Percentiles rank a stretch among this genome's conserved stretches.
Conservation (phyloP, 208 protist genomes). For the Trypanosoma brucei region DNA sequence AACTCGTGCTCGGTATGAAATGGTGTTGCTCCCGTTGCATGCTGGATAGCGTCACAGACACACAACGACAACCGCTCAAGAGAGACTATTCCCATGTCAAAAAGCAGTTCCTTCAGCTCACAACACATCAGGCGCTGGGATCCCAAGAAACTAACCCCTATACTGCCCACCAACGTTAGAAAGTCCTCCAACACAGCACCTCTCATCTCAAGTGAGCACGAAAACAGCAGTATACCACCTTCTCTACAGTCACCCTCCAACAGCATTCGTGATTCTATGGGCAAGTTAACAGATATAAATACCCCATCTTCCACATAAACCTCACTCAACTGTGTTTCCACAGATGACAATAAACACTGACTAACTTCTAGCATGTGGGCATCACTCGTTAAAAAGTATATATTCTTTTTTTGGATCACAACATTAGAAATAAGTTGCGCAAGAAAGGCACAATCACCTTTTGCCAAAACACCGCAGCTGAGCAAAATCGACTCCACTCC, state of each 20-base stretch:
- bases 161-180: conserved; percentile 3
- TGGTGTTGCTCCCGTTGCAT: conserved; percentile 16
- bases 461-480: conserved; percentile 2
- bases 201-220: conserved; percentile 16
- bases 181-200: conserved; percentile 11
- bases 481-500: conserved; percentile 6
- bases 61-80: conserved; percentile 22
- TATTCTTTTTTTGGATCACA: conserved; percentile 8
- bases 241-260: neutral
- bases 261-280: conserved; percentile 16
- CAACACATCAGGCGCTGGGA: conserved; percentile 13
- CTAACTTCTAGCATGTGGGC: conserved; percentile 5
- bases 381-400: conserved; percentile 15
- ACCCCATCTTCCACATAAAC: conserved; percentile 12
- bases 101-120: conserved; percentile 19
- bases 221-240: conserved; percentile 23
- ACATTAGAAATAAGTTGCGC: conserved; percentile 8
- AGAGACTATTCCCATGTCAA: conserved; percentile 20
- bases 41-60: conserved; percentile 3
- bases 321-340: neutral
- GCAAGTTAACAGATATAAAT: conserved; percentile 5
- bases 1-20: conserved; percentile 26
- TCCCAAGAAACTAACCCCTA: conserved; percentile 17
- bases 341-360: conserved; percentile 5
- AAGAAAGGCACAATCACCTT: conserved; percentile 1